These are phyloP conservation scores for Calycina herbarum DNA, from an alignment of 2,329 filamentous ascomycete species.

Conservation along the genomic window DNA sequence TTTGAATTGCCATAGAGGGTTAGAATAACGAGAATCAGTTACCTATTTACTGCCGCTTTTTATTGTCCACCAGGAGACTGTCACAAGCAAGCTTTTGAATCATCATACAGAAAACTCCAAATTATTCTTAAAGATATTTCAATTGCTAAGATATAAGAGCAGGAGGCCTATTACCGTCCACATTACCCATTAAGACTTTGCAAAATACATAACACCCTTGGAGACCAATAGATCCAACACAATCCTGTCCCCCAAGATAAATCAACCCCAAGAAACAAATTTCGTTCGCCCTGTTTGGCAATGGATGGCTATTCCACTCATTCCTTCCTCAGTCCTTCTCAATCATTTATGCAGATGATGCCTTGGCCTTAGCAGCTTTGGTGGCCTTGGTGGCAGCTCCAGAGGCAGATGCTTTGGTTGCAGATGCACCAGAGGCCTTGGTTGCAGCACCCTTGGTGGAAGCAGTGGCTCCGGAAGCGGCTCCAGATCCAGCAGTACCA, in stretches of 20 bases:
- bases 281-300: not conserved
- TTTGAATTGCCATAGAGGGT: not conserved
- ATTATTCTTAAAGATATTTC: not conserved
- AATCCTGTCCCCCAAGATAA: not conserved
- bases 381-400: not conserved
- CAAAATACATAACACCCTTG: not conserved
- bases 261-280: conserved; percentile 3
- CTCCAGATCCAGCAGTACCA: conserved; percentile 7
- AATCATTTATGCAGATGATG: not conserved
- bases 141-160: not conserved
- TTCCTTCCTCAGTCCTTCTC: not conserved
- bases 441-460: not conserved
- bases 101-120: not conserved
- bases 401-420: not conserved
- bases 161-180: not conserved
- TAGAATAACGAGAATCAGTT: not conserved
- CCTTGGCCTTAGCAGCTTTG: not conserved
- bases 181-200: not conserved
- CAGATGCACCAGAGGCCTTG: not conserved
- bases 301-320: not conserved
- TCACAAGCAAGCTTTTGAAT: not conserved
- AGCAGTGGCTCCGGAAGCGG: not conserved
- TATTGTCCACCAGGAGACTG: not conserved
- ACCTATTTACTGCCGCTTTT: no score
- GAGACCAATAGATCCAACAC: conserved; percentile 3